phyloP scores from a whole-genome alignment of 208 protist genomes.

The Crithidia expoeki region DNA sequence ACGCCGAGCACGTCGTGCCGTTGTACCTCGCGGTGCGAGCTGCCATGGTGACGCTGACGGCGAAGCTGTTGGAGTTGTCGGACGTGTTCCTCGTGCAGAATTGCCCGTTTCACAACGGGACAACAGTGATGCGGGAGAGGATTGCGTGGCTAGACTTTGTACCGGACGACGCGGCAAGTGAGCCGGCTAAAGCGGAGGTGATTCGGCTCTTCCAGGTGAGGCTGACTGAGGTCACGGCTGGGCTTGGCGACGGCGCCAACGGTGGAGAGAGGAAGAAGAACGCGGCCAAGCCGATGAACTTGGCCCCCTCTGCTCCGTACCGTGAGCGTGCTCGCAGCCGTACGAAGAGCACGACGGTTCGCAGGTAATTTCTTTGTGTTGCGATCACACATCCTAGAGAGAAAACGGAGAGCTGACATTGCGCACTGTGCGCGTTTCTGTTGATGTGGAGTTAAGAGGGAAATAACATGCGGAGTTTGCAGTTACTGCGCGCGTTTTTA shows the following conservation, averaged over 20 bases:
- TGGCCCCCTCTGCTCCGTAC: slow-evolving; percentile 80
- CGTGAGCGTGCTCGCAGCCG: slow-evolving; percentile 47
- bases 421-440: too few relatives aligned
- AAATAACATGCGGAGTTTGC: too few relatives aligned
- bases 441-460: too few relatives aligned
- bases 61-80: slow-evolving; percentile 45
- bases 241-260: slow-evolving; percentile 24
- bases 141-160: slow-evolving; percentile 76
- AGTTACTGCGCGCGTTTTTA: too few relatives aligned
- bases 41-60: slow-evolving; percentile 60
- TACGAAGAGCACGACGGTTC: slow-evolving; percentile 20
- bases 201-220: slow-evolving; percentile 63
- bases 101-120: slow-evolving; percentile 83
- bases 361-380: slow-evolving; percentile 23
- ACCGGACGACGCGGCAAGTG: slow-evolving; percentile 26
- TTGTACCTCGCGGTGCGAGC: slow-evolving; percentile 66
- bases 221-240: slow-evolving; percentile 54
- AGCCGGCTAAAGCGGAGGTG: slow-evolving; percentile 44
- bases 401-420: too few relatives aligned
- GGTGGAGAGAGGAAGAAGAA: slow-evolving; percentile 43
- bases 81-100: slow-evolving; percentile 82
- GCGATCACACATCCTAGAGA: too few relatives aligned
- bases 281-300: slow-evolving; percentile 68
- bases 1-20: slow-evolving; percentile 65
- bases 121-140: slow-evolving; percentile 69